Conservation (phyloP, 1,284 basidiomycete genomes). For the Pseudozyma sp. region DNA sequence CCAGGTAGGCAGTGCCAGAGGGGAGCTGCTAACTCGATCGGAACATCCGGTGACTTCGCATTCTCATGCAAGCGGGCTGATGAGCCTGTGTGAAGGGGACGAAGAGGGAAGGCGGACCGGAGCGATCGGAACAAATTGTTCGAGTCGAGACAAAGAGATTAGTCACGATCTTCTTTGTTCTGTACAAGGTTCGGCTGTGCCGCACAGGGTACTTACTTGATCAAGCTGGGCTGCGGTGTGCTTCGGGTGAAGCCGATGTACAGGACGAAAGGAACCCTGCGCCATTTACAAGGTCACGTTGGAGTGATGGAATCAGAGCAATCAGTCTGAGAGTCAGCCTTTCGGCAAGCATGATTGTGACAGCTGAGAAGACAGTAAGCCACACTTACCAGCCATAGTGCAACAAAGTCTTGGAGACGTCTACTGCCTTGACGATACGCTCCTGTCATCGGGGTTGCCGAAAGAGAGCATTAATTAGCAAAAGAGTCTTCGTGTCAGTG, state of each 20-base stretch:
- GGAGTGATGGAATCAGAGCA: background rate
- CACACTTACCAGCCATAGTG: conserved; percentile 64
- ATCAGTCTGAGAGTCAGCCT: background rate
- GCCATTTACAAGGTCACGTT: background rate
- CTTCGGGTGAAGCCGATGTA: conserved; percentile 66
- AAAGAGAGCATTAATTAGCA: background rate
- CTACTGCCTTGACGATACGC: conserved; percentile 63
- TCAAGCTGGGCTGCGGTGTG: conserved; percentile 64
- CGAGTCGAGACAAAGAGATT: background rate
- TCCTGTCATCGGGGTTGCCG: conserved; percentile 39
- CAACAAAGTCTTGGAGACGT: conserved; percentile 64
- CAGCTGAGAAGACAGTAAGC: background rate
- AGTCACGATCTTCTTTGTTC: background rate
- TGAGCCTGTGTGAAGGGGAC: conserved; percentile 43
- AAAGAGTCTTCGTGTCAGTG: no score
- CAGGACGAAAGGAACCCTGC: conserved; percentile 66
- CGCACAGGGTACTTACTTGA: conserved; percentile 56
- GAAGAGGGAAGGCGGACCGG: background rate
- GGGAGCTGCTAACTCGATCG: conserved; percentile 1
- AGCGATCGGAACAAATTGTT: background rate
- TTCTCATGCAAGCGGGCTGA: conserved; percentile 58
- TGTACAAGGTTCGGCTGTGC: background rate
- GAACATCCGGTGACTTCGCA: conserved; percentile 14
- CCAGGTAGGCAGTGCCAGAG: background rate
- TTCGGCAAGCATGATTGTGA: background rate